These are phyloP conservation scores for Pseudogymnoascus sp. DNA, from an alignment of 2,329 filamentous ascomycete genomes.

Conservation along the genomic window DNA sequence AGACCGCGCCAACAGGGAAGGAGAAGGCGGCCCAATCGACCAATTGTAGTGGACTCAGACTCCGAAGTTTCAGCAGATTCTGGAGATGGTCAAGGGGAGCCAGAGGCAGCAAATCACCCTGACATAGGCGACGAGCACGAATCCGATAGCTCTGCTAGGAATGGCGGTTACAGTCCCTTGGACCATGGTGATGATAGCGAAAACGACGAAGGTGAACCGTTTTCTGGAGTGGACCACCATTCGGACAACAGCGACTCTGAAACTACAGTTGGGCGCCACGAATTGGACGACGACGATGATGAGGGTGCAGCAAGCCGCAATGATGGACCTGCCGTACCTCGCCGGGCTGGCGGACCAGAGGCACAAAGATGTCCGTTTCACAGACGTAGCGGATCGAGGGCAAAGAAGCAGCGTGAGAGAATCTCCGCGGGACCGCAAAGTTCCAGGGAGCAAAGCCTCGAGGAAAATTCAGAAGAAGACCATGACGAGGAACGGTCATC, in stretches of 20 bases:
- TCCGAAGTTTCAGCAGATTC: slow-evolving; percentile 19
- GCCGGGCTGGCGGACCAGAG: background rate
- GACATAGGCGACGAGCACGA: background rate
- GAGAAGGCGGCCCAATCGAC: background rate
- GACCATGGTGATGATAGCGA: slow-evolving; percentile 29
- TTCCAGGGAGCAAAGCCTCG: background rate
- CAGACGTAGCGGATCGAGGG: background rate
- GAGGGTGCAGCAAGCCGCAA: slow-evolving; percentile 27
- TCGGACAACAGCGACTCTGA: slow-evolving; percentile 12
- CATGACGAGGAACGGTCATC: slow-evolving; percentile 18
- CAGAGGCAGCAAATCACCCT: slow-evolving; percentile 19
- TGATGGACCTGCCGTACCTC: slow-evolving; percentile 12
- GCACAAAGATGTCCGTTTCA: background rate
- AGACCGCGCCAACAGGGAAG: slow-evolving; percentile 11
- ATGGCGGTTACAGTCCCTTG: slow-evolving; percentile 30
- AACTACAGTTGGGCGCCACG: slow-evolving; percentile 13
- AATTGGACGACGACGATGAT: slow-evolving; percentile 18
- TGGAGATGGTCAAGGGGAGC: slow-evolving; percentile 24
- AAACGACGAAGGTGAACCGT: slow-evolving; percentile 15
- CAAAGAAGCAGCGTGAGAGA: background rate
- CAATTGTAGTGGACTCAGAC: slow-evolving; percentile 5
- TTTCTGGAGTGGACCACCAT: background rate
- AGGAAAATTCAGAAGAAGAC: slow-evolving; percentile 22
- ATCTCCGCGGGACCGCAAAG: background rate
- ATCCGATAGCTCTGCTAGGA: slow-evolving; percentile 11